Percentiles rank a stretch among this genome's conserved stretches.
Evolutionary conservation across 352 stramenopile genomes (phyloP).

Genomic region (Nothophytophthora sp.): DNA sequence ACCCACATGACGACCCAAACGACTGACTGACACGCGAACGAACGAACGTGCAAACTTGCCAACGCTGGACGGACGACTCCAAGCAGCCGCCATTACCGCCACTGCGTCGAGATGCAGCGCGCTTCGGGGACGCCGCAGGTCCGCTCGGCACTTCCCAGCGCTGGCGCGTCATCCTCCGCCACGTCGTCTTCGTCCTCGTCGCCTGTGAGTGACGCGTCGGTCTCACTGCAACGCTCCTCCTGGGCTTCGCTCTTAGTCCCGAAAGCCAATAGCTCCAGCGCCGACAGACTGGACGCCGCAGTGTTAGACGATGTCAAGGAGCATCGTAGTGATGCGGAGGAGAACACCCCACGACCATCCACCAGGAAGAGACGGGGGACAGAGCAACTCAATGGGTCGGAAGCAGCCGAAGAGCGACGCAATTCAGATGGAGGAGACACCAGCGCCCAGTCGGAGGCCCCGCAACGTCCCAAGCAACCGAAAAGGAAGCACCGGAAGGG

Average conservation of each 20-base stretch:
- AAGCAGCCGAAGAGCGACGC: neutral
- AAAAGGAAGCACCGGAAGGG: slow-evolving; percentile 34
- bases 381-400: no score
- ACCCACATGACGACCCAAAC: neutral
- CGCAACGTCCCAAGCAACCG: slow-evolving; percentile 17
- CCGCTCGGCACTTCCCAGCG: neutral
- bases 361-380: no score
- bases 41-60: no score
- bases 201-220: slow-evolving; percentile 2
- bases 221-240: slow-evolving; percentile 1
- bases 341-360: no score
- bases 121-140: neutral
- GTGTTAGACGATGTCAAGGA: no score
- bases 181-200: slow-evolving; percentile 16
- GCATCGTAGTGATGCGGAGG: no score
- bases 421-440: neutral
- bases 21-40: no score
- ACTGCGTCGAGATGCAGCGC: slow-evolving; percentile 3
- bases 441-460: slow-evolving; percentile 1
- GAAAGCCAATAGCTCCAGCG: neutral
- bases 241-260: slow-evolving; percentile 12
- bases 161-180: slow-evolving; percentile 4
- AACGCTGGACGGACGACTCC: no score
- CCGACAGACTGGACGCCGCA: no score
- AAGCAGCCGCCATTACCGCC: neutral